These are phyloP conservation scores for Termitomyces sp. DNA, from an alignment of 1,284 basidiomycete genomes.

Conservation along the genomic window DNA sequence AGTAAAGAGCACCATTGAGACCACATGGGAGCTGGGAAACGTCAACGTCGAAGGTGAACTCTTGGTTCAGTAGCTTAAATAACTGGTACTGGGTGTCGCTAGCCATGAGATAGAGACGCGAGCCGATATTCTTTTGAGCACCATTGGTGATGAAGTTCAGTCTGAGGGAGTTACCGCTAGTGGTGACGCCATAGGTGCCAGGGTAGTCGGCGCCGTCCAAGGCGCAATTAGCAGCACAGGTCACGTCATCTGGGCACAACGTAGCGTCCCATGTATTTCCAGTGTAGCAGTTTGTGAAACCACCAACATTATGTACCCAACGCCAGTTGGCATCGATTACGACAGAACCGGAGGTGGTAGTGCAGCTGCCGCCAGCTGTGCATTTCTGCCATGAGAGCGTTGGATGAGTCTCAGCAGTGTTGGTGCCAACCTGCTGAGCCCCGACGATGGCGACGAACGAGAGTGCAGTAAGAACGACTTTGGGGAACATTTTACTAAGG, in stretches of 20 bases:
- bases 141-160: slow-evolving; percentile 44
- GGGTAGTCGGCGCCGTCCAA: slow-evolving; percentile 54
- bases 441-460: slow-evolving; percentile 9
- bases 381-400: slow-evolving; percentile 34
- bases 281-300: slow-evolving; percentile 51
- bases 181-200: slow-evolving; percentile 38
- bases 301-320: slow-evolving; percentile 38
- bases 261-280: slow-evolving; percentile 45
- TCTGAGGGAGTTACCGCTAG: slow-evolving; percentile 40
- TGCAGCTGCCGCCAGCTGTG: slow-evolving; percentile 33
- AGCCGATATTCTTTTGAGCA: slow-evolving; percentile 39
- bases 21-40: slow-evolving; percentile 49
- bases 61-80: slow-evolving; percentile 48
- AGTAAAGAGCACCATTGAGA: slow-evolving; percentile 38
- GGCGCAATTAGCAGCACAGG: slow-evolving; percentile 37
- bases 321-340: slow-evolving; percentile 51
- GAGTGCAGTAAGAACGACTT: not conserved
- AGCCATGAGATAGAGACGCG: slow-evolving; percentile 49
- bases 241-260: slow-evolving; percentile 39
- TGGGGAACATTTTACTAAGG: not conserved
- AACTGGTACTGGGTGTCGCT: slow-evolving; percentile 41
- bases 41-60: slow-evolving; percentile 56
- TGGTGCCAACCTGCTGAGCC: slow-evolving; percentile 20
- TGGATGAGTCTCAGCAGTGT: slow-evolving; percentile 24
- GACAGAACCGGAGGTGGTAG: slow-evolving; percentile 26